Base-by-base conservation (phyloP, 345 rosid genomes). In the thale cress (Arabidopsis thaliana) region DNA sequence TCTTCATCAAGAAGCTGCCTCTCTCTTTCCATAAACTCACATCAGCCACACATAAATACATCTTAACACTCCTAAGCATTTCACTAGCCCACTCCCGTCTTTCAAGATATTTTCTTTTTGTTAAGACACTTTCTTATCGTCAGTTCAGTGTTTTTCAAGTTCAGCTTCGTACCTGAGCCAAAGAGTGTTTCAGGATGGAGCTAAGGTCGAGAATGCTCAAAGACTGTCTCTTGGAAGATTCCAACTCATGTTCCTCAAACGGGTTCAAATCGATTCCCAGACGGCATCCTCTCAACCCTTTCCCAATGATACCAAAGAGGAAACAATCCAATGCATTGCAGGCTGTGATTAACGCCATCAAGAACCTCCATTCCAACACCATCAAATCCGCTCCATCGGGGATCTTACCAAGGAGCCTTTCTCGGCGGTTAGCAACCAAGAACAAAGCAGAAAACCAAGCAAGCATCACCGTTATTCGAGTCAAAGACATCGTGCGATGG, bases 401-500 rank as follows among this genome's bases (percentile, higher is more conserved):
- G 57, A 65, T 91, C 49, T 44, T 89, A 53, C 87, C 84, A 6
- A 70, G 85, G 64, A 86, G 82, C 84, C 85, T 88, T 25, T 87
- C 88, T 1, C 83, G 84, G 34, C 71, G 73, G 71, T 82, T 79
- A 62, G 12, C 71, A 69, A 44, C 71, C 59, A 66, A 58, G 81
- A 73, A 61, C 59, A 58, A 59, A 57, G 64, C 33, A 23, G 50
- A 38, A 7, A 66, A 56, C 59, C 75, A 62, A 41, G 34, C 1
- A 23, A 67, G 55, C 68, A 38, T n/a, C 67, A 59, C 58, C 6
- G 68, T 84, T 6, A 44, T 87, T 65, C 86, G 78, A 10, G 67
- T 89, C 56, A 94, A 86, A 82, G 98, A 94, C 76, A 91, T 94
- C 62, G 82, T 94, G 55, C 76, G 97, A 76, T 90, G 96, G 98